Percentiles rank a stretch among this genome's conserved stretches.
These are phyloP conservation scores for Sclerotinia sclerotiorum DNA, from an alignment of 2,329 filamentous ascomycete genomes.

Conservation along the genomic window DNA sequence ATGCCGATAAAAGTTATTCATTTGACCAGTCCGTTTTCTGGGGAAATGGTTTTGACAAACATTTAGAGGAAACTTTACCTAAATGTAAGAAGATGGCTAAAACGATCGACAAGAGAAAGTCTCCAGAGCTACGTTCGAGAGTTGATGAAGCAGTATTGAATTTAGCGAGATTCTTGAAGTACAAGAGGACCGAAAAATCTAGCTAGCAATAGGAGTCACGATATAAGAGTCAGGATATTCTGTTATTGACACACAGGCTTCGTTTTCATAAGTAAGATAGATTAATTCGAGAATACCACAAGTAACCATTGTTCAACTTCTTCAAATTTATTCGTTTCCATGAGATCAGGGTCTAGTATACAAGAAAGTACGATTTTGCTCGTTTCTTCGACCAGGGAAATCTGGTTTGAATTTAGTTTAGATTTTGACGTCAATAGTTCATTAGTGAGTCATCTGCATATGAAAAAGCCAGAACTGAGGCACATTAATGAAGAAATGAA, in stretches of 20 bases:
- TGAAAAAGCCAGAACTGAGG: not conserved
- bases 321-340: not conserved
- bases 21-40: constrained; percentile 66
- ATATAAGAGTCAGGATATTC: not conserved
- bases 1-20: constrained; percentile 58
- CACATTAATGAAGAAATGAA: not conserved
- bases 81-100: constrained; percentile 58
- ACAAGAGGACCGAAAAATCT: constrained; percentile 50
- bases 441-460: not conserved
- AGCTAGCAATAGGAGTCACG: constrained; percentile 1
- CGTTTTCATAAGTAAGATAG: not conserved
- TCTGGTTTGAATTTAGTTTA: not conserved
- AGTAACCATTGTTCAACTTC: not conserved
- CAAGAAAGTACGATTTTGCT: not conserved
- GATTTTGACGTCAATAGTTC: constrained; percentile 3
- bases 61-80: constrained; percentile 55
- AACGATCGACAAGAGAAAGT: constrained; percentile 59
- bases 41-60: constrained; percentile 58
- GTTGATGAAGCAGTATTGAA: constrained; percentile 63
- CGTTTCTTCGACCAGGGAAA: not conserved
- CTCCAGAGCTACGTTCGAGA: constrained; percentile 55
- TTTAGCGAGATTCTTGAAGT: constrained; percentile 59
- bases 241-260: not conserved
- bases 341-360: not conserved
- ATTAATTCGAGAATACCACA: not conserved